Conservation (phyloP, 768 basidiomycete genomes). For the Phlebiopsis flavidoalba region DNA sequence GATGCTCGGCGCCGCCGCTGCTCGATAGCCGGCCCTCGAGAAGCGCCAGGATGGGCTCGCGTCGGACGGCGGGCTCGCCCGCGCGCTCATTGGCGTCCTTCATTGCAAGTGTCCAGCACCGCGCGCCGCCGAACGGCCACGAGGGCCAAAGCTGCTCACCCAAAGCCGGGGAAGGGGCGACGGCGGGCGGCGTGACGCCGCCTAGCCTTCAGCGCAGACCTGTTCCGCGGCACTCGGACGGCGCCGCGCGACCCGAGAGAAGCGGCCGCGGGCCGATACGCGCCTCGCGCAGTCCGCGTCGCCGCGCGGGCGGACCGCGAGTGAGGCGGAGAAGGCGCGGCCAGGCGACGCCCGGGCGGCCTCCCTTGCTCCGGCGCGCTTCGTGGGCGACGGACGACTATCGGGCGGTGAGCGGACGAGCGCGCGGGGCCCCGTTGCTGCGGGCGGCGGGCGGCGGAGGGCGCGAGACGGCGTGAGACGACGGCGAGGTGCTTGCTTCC, state of each 20-base stretch:
- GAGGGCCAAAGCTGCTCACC: conserved; percentile 22
- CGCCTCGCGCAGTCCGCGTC: conserved; percentile 34
- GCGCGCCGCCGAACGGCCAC: conserved; percentile 29
- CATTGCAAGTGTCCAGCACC: conserved; percentile 33
- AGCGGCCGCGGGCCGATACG: conserved; percentile 27
- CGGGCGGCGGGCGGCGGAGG: conserved; percentile 4
- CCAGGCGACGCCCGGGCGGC: too few species aligned
- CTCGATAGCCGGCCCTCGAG: conserved; percentile 30
- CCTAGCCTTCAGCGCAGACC: conserved; percentile 72
- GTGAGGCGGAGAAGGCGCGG: conserved; percentile 6
- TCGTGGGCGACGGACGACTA: conserved; percentile 24
- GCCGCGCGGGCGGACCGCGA: conserved; percentile 16
- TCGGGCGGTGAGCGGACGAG: conserved; percentile 22
- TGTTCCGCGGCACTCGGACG: conserved; percentile 58
- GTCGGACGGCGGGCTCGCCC: conserved; percentile 28
- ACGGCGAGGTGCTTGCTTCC: conserved; percentile 8
- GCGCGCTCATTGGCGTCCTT: conserved; percentile 19
- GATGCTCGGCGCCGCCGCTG: conserved; percentile 52
- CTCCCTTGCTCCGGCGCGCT: conserved; percentile 15
- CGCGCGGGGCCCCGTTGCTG: too few species aligned
- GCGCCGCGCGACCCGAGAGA: conserved; percentile 19
- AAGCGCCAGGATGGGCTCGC: conserved; percentile 35
- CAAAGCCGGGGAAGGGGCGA: too few species aligned
- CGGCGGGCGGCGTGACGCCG: conserved; percentile 64
- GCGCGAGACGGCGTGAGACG: conserved; percentile 10